Conservation (phyloP, 257 asterid genomes). For the Solanum ossicruentum region DNA sequence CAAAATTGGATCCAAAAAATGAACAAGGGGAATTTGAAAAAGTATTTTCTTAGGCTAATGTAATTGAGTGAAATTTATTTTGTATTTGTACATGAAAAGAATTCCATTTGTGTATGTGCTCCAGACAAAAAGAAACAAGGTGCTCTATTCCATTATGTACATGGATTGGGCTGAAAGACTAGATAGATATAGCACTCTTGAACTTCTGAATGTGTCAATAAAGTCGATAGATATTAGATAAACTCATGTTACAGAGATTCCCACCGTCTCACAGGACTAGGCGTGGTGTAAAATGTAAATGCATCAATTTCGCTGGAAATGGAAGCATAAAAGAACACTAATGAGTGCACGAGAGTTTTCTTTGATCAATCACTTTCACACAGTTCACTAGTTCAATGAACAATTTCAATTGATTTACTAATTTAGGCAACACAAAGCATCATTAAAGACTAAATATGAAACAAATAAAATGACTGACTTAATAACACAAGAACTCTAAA, state of each 20-base stretch:
- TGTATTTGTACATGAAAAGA: not conserved
- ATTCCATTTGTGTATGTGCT: not conserved
- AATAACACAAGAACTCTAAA: not conserved
- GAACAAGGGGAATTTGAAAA: not conserved
- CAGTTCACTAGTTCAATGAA: not conserved
- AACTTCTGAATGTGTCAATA: not conserved
- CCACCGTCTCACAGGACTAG: not conserved
- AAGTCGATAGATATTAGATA: not conserved
- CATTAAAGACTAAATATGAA: not conserved
- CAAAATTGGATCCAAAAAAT: not conserved
- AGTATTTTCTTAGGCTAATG: not conserved
- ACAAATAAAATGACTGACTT: not conserved
- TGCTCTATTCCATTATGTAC: not conserved
- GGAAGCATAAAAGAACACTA: not conserved
- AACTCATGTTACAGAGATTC: not conserved
- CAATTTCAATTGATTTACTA: not conserved
- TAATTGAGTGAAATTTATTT: not conserved
- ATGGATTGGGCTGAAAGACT: not conserved
- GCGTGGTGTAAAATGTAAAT: not conserved
- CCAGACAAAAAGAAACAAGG: not conserved
- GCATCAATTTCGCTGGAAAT: not conserved
- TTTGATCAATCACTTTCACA: not conserved
- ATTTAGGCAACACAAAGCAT: not conserved
- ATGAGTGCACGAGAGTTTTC: not conserved
- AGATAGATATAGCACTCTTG: not conserved